A percentile compares a stretch with the other conserved stretches of the same genome.
Conservation (phyloP, 257 asterid species). For the Solanum bulbocastanum region DNA sequence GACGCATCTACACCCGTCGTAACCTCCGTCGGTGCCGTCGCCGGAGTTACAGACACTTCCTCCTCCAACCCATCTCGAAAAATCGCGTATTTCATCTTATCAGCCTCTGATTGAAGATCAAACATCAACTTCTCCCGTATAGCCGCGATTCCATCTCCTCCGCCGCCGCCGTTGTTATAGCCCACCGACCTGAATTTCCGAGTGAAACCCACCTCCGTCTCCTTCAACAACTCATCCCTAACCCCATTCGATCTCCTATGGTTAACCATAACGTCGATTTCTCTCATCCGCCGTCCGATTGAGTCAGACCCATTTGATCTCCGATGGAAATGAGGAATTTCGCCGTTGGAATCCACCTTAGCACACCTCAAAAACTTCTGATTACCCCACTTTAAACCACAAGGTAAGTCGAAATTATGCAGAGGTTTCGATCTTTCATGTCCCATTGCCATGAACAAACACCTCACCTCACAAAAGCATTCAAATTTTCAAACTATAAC, state of each 20-base stretch:
- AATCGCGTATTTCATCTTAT: slow-evolving; percentile 44
- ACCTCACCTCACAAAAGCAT: not conserved
- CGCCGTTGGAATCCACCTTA: slow-evolving; percentile 38
- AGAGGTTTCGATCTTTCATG: slow-evolving; percentile 36
- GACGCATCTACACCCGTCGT: slow-evolving; percentile 5
- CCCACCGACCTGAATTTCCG: not conserved
- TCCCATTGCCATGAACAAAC: slow-evolving; percentile 29
- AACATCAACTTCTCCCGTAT: slow-evolving; percentile 42
- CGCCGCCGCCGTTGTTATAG: not conserved
- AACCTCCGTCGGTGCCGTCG: not conserved
- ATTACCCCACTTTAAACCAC: slow-evolving; percentile 43
- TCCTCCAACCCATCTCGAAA: slow-evolving; percentile 25
- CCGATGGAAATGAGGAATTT: slow-evolving; percentile 23
- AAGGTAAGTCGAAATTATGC: slow-evolving; percentile 55
- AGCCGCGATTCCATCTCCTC: slow-evolving; percentile 34
- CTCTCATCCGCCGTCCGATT: slow-evolving; percentile 8
- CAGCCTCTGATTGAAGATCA: slow-evolving; percentile 68
- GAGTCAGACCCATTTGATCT: not conserved
- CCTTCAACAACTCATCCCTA: not conserved
- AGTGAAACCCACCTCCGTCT: not conserved
- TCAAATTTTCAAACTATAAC: not conserved
- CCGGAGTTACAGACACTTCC: not conserved
- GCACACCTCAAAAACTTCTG: slow-evolving; percentile 44
- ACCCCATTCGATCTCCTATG: not conserved
- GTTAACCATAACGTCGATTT: not conserved